A percentile compares a stretch with the other conserved stretches of the same genome.
Evolutionary conservation across 768 basidiomycete species (phyloP).

Genomic region (Tremella mesenterica): DNA sequence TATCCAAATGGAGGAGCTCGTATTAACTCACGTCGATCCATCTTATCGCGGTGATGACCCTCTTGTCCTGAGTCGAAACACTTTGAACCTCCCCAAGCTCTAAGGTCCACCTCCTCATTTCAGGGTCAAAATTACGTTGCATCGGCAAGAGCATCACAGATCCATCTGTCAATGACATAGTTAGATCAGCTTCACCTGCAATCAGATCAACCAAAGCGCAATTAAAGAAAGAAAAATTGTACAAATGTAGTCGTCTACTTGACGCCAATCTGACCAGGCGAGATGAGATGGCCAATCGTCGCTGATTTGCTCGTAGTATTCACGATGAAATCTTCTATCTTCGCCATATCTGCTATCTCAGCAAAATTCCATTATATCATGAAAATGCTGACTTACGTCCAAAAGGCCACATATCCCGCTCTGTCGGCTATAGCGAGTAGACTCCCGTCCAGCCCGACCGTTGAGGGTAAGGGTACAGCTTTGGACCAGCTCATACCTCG

Average conservation of each 20-base stretch:
- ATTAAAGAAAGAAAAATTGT: background rate
- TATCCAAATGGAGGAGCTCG: background rate
- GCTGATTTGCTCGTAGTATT: background rate
- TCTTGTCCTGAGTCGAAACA: conserved; percentile 12
- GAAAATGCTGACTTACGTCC: conserved; percentile 35
- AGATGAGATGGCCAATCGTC: conserved; percentile 16
- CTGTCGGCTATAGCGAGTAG: conserved; percentile 23
- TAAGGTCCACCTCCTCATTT: conserved; percentile 4
- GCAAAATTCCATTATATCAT: too few relatives aligned
- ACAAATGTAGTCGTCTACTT: conserved; percentile 13
- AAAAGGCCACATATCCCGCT: conserved; percentile 21
- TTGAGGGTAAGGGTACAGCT: conserved; percentile 2
- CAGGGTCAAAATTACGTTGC: background rate
- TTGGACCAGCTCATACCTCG: conserved; percentile 22
- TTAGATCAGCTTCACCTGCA: conserved; percentile 13
- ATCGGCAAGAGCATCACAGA: conserved; percentile 13
- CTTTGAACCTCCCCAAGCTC: background rate
- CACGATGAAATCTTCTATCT: conserved; percentile 11
- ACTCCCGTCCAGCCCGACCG: conserved; percentile 21
- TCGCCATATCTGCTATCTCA: conserved; percentile 12
- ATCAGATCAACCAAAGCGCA: background rate
- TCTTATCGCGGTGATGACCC: conserved; percentile 14
- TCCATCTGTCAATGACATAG: conserved; percentile 19
- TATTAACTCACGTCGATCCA: conserved; percentile 29
- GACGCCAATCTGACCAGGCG: conserved; percentile 26